Evolutionary conservation across 169 alveolate species (phyloP).

Genomic region (Miamiensis avidus): DNA sequence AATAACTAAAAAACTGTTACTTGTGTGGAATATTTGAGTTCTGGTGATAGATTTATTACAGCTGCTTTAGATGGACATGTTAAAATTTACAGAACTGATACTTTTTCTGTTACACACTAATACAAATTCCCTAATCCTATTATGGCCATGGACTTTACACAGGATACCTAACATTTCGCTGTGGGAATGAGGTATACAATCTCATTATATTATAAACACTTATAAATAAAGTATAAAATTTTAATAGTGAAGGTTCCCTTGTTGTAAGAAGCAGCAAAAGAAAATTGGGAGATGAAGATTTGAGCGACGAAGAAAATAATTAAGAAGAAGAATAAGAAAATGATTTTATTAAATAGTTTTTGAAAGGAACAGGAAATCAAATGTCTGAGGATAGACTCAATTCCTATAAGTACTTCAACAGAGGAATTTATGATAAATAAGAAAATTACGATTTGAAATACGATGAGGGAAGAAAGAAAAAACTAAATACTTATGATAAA

Average conservation of each 20-base stretch:
- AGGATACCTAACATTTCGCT: conserved; percentile 7
- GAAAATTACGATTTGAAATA: conserved; percentile 17
- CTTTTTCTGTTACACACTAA: conserved; percentile 17
- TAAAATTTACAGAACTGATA: conserved; percentile 35
- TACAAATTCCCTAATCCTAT: conserved; percentile 16
- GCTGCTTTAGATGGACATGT: conserved; percentile 6
- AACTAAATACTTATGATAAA: conserved; percentile 16
- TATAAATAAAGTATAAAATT: neutral
- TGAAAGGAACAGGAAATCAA: neutral
- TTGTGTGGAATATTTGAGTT: conserved; percentile 18
- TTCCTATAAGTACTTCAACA: conserved; percentile 8
- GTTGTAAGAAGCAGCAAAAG: conserved; percentile 9
- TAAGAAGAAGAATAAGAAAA: neutral
- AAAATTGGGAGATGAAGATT: conserved; percentile 22
- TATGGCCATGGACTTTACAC: conserved; percentile 7
- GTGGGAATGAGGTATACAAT: conserved; percentile 15
- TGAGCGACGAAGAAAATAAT: conserved; percentile 5
- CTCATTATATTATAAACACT: neutral
- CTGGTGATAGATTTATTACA: conserved; percentile 24
- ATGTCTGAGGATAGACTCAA: neutral
- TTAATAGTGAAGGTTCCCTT: conserved; percentile 14
- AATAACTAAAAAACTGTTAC: conserved; percentile 23
- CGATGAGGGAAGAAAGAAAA: conserved; percentile 17
- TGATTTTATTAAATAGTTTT: conserved; percentile 14
- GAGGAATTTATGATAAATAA: conserved; percentile 22